phyloP scores from a whole-genome alignment of 2,329 filamentous ascomycete genomes.

The Exophiala sp. region DNA sequence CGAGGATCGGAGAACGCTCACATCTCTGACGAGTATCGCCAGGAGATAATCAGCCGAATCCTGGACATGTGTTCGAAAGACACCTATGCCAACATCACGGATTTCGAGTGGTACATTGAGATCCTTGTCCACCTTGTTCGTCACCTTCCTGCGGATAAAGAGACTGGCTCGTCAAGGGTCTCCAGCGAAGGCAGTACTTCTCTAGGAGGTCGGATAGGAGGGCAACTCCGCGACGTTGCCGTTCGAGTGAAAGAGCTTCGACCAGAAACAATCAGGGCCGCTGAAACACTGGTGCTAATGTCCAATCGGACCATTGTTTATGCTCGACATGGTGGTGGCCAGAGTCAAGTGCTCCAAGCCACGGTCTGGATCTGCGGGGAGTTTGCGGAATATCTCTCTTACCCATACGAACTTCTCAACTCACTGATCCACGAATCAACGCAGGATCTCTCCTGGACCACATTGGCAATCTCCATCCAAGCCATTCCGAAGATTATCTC shows the following conservation, averaged over 20 bases:
- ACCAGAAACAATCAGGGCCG: conserved; percentile 73
- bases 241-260: conserved; percentile 87
- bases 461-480: conserved; percentile 77
- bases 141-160: conserved; percentile 23
- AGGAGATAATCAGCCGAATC: conserved; percentile 77
- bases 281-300: conserved; percentile 66
- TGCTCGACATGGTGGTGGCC: conserved; percentile 48
- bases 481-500: conserved; percentile 82
- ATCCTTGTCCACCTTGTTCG: conserved; percentile 72
- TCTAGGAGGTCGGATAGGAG: conserved; percentile 59
- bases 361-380: conserved; percentile 86
- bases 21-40: conserved; percentile 80
- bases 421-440: conserved; percentile 67
- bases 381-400: conserved; percentile 69
- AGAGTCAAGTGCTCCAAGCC: conserved; percentile 66
- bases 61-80: conserved; percentile 85
- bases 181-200: conserved; percentile 23
- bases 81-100: conserved; percentile 78
- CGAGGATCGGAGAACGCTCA: conserved; percentile 53
- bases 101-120: conserved; percentile 98
- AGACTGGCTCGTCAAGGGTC: conserved; percentile 15
- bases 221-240: conserved; percentile 82
- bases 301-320: conserved; percentile 59
- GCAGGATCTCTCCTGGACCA: conserved; percentile 57
- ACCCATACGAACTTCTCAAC: conserved; percentile 68